phyloP scores from a whole-genome alignment of 495 filamentous ascomycete genomes.

The Aspergillus sclerotioniger region DNA sequence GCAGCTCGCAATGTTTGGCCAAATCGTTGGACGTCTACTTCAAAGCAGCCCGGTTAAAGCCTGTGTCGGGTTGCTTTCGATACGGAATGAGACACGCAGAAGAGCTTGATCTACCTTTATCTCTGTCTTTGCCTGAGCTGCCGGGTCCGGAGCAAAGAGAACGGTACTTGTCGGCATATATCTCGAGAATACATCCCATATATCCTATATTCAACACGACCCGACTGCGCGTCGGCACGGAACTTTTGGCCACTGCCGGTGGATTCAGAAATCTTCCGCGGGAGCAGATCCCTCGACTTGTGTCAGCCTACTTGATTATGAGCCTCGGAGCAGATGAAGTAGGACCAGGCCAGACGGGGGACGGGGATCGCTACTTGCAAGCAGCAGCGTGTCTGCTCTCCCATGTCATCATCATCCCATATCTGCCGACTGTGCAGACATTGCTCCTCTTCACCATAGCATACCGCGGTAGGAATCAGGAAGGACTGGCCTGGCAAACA shows the following conservation, averaged over 20 bases:
- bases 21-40: constrained; percentile 21
- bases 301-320: constrained; percentile 13
- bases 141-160: not conserved
- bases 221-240: not conserved
- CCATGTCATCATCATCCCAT: constrained; percentile 14
- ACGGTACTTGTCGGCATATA: constrained; percentile 5
- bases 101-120: constrained; percentile 12
- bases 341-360: constrained; percentile 2
- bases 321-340: constrained; percentile 14
- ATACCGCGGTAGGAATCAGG: constrained; percentile 15
- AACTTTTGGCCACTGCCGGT: not conserved
- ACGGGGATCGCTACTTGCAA: constrained; percentile 13
- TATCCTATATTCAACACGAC: constrained; percentile 13
- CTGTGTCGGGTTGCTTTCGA: constrained; percentile 13
- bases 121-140: constrained; percentile 9
- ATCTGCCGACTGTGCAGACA: constrained; percentile 14
- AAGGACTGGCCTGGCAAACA: constrained; percentile 17
- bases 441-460: constrained; percentile 13
- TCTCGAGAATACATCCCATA: constrained; percentile 6
- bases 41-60: constrained; percentile 12
- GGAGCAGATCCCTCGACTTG: constrained; percentile 9
- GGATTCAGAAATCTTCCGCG: not conserved
- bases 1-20: constrained; percentile 19
- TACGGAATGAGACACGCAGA: constrained; percentile 16
- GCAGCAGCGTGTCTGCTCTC: constrained; percentile 13